A percentile compares a stretch with the other conserved stretches of the same genome.
Conservation (phyloP, 139 green algal genomes). For the Volvox africanus region DNA sequence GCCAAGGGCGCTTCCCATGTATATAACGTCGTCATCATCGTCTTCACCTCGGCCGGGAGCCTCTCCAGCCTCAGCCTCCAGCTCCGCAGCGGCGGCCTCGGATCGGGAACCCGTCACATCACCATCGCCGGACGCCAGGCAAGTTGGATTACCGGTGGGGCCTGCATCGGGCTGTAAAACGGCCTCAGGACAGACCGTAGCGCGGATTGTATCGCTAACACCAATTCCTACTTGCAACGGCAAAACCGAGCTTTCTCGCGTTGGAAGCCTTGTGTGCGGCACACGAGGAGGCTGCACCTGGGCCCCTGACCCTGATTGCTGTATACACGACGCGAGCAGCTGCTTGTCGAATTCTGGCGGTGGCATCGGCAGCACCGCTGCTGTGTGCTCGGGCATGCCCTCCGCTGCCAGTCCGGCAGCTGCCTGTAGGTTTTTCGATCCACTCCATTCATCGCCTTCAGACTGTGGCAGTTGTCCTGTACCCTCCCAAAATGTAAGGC, state of each 20-base stretch:
- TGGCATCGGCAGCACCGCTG: too few relatives aligned
- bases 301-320: not conserved
- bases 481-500: not conserved
- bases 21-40: slow-evolving; percentile 34
- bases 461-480: not conserved
- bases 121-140: too few relatives aligned
- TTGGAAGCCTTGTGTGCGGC: not conserved
- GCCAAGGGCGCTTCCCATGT: not conserved
- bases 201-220: too few relatives aligned
- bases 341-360: too few relatives aligned
- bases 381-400: not conserved
- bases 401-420: not conserved
- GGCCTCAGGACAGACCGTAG: not conserved
- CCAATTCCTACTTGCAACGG: too few relatives aligned
- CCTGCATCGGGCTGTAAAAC: not conserved
- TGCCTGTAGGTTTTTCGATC: not conserved
- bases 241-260: too few relatives aligned
- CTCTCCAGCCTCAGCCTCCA: not conserved
- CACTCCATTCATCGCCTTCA: slow-evolving; percentile 5
- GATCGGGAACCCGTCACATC: too few relatives aligned
- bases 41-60: not conserved
- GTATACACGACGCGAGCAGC: not conserved
- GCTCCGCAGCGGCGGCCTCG: not conserved
- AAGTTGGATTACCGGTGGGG: too few relatives aligned
- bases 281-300: not conserved